phyloP scores from a whole-genome alignment of 495 filamentous ascomycete species.

The Daldinia caldariorum region DNA sequence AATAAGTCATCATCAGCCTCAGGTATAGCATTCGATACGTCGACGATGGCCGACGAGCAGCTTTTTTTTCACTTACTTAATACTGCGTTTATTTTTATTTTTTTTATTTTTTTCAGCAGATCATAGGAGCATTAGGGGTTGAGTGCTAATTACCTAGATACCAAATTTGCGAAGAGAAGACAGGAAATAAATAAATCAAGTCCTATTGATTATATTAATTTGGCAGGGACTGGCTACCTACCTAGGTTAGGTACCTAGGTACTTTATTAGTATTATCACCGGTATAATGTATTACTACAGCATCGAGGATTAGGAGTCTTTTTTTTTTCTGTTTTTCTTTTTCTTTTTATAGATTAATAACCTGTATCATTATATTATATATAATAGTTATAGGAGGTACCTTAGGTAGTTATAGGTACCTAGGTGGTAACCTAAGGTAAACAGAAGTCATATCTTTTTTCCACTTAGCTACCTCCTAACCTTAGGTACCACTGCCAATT shows the following conservation, averaged over 20 bases:
- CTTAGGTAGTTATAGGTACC: no score
- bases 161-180: slow-evolving; percentile 18
- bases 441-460: no score
- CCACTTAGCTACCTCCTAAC: not conserved
- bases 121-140: not conserved
- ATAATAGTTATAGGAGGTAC: no score
- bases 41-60: not conserved
- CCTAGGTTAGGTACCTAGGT: no score
- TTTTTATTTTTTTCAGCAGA: not conserved
- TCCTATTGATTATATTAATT: not conserved
- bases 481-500: not conserved
- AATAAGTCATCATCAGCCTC: not conserved
- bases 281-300: no score
- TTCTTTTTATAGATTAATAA: not conserved
- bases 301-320: not conserved
- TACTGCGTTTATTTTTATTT: no score
- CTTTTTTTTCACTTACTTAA: not conserved
- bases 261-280: no score
- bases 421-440: no score
- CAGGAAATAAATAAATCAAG: not conserved
- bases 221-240: not conserved
- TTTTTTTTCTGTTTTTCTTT: no score
- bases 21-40: not conserved
- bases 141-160: slow-evolving; percentile 15
- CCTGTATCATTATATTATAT: not conserved